A percentile compares a stretch with the other conserved stretches of the same genome.
These are phyloP conservation scores for Raffaelea ambrosiae DNA, from an alignment of 2,329 filamentous ascomycete genomes.

Conservation along the genomic window DNA sequence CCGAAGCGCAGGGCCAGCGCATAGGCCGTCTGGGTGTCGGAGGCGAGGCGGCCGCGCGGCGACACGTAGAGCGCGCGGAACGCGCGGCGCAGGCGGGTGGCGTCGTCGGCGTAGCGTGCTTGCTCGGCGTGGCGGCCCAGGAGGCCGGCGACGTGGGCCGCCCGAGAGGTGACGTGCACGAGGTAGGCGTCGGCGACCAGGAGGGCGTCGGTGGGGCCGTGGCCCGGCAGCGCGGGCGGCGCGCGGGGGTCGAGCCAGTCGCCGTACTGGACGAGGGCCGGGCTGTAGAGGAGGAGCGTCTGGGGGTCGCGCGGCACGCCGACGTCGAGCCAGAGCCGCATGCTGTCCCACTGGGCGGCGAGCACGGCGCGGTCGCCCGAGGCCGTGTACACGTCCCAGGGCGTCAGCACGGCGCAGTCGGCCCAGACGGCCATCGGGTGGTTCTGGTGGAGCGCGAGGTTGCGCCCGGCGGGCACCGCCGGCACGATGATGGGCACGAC, in stretches of 20 bases:
- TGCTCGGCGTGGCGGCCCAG: slow-evolving; percentile 14
- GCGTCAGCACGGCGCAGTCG: slow-evolving; percentile 19
- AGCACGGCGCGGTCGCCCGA: slow-evolving; percentile 20
- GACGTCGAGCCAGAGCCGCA: slow-evolving; percentile 19
- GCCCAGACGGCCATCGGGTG: slow-evolving; percentile 16
- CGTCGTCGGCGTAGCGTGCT: slow-evolving; percentile 15
- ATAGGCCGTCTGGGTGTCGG: slow-evolving; percentile 19
- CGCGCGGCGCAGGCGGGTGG: slow-evolving; percentile 14
- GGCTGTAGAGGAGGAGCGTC: slow-evolving; percentile 19
- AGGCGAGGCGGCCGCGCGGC: slow-evolving; percentile 6
- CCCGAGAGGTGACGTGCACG: slow-evolving; percentile 20
- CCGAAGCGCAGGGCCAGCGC: slow-evolving; percentile 17
- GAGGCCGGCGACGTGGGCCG: slow-evolving; percentile 15
- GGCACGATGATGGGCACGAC: slow-evolving; percentile 21
- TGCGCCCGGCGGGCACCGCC: slow-evolving; percentile 12
- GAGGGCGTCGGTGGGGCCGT: slow-evolving; percentile 21
- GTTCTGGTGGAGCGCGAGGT: neutral
- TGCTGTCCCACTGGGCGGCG: slow-evolving; percentile 18
- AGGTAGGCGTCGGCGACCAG: slow-evolving; percentile 29
- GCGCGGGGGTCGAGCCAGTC: slow-evolving; percentile 32
- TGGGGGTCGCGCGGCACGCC: slow-evolving; percentile 17
- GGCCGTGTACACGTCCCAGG: slow-evolving; percentile 19
- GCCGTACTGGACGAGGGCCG: slow-evolving; percentile 17
- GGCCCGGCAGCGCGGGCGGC: slow-evolving; percentile 21
- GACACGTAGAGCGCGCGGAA: slow-evolving; percentile 16